These are phyloP conservation scores for Magnaporthales sp. DNA, from an alignment of 2,329 filamentous ascomycete species.

Conservation along the genomic window DNA sequence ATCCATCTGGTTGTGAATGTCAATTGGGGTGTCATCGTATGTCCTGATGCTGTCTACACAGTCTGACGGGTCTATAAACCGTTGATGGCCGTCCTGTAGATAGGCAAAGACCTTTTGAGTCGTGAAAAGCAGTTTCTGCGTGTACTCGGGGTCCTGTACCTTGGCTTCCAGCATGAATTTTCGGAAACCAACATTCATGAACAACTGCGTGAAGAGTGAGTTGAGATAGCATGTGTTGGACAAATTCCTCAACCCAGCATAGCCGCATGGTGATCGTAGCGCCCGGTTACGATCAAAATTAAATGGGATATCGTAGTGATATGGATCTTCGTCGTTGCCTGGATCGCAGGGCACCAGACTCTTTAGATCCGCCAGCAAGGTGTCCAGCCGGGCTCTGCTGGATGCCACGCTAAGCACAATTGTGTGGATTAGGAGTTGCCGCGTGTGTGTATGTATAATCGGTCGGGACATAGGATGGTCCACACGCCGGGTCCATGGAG, in stretches of 20 bases:
- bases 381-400: conserved; percentile 35
- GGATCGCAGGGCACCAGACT: conserved; percentile 40
- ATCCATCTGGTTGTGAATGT: conserved; percentile 90
- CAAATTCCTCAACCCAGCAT: conserved; percentile 83
- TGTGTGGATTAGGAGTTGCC: conserved; percentile 51
- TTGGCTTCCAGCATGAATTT: conserved; percentile 67
- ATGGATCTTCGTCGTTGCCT: conserved; percentile 34
- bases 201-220: conserved; percentile 86
- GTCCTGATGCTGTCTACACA: conserved; percentile 72
- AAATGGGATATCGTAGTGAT: conserved; percentile 52
- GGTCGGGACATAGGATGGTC: conserved; percentile 24
- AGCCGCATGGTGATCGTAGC: conserved; percentile 70
- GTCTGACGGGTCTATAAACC: conserved; percentile 61
- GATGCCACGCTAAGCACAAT: conserved; percentile 47
- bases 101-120: conserved; percentile 75
- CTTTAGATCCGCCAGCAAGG: conserved; percentile 42
- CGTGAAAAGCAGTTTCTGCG: conserved; percentile 63
- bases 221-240: conserved; percentile 98
- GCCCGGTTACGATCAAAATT: conserved; percentile 57
- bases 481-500: conserved; percentile 28
- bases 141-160: conserved; percentile 42
- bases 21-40: conserved; percentile 74
- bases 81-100: conserved; percentile 75
- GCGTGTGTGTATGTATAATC: conserved; percentile 44
- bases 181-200: conserved; percentile 88